A percentile compares a stretch with the other conserved stretches of the same genome.
Conservation (phyloP, 2,329 filamentous ascomycete species). For the Pseudogymnoascus sp. region DNA sequence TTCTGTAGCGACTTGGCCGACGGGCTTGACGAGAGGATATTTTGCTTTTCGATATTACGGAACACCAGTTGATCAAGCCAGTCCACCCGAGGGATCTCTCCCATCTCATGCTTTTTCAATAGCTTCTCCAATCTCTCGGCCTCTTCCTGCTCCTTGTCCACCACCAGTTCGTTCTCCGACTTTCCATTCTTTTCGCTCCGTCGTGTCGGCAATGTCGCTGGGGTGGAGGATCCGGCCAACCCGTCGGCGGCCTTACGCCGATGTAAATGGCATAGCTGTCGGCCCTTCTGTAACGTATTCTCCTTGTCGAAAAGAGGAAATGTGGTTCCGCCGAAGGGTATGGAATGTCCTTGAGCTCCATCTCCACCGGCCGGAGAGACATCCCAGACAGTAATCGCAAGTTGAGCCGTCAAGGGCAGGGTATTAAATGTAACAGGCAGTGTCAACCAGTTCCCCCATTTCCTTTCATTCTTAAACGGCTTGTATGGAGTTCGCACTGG, state of each 20-base stretch:
- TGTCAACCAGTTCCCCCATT: slow-evolving; percentile 94
- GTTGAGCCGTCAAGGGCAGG: slow-evolving; percentile 70
- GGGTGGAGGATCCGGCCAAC: slow-evolving; percentile 70
- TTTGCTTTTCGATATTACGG: slow-evolving; percentile 74
- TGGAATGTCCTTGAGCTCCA: slow-evolving; percentile 64
- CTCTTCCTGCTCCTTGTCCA: slow-evolving; percentile 66
- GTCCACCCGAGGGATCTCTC: slow-evolving; percentile 83
- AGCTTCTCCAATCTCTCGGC: slow-evolving; percentile 81
- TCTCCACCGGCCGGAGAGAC: slow-evolving; percentile 70
- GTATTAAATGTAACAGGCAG: slow-evolving; percentile 79
- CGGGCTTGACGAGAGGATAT: slow-evolving; percentile 55
- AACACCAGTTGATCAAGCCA: slow-evolving; percentile 97
- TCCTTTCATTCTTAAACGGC: slow-evolving; percentile 69
- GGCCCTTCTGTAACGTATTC: slow-evolving; percentile 82
- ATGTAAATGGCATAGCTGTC: slow-evolving; percentile 85
- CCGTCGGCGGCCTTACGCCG: slow-evolving; percentile 80
- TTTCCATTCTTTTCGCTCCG: slow-evolving; percentile 44
- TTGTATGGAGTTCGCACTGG: slow-evolving; percentile 91
- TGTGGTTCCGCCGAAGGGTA: slow-evolving; percentile 92
- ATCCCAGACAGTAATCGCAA: slow-evolving; percentile 95
- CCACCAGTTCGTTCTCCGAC: slow-evolving; percentile 44
- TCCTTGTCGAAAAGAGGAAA: slow-evolving; percentile 87
- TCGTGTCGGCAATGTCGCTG: slow-evolving; percentile 52
- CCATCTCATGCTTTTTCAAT: slow-evolving; percentile 98
- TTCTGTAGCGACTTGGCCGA: slow-evolving; percentile 53